These are phyloP conservation scores for Strigomonas oncopelti DNA, from an alignment of 208 protist genomes.

Conservation along the genomic window DNA sequence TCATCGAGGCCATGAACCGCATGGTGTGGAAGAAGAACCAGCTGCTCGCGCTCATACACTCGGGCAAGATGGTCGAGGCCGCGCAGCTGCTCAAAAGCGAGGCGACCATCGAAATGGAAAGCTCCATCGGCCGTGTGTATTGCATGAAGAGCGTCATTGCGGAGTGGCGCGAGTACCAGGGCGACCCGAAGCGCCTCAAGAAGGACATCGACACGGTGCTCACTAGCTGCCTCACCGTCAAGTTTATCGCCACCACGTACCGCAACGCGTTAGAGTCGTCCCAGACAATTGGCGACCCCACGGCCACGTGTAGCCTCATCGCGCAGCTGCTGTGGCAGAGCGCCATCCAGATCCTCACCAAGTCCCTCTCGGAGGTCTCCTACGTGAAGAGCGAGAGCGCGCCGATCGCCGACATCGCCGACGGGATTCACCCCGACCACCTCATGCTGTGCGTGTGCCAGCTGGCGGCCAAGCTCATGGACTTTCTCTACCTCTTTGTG, in stretches of 20 bases:
- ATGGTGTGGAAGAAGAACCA: conserved; percentile 54
- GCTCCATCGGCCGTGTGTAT: conserved; percentile 35
- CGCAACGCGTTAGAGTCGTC: conserved; percentile 59
- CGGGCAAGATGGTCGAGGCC: conserved; percentile 66
- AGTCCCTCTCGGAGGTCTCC: conserved; percentile 71
- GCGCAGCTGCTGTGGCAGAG: conserved; percentile 60
- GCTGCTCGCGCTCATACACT: conserved; percentile 54
- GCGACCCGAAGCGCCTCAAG: conserved; percentile 37
- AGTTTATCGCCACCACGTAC: conserved; percentile 75
- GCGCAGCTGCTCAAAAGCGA: conserved; percentile 47
- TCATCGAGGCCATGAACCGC: conserved; percentile 65
- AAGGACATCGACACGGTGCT: conserved; percentile 47
- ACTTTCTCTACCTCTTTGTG: conserved; percentile 71
- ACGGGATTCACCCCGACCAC: conserved; percentile 73
- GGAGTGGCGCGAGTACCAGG: conserved; percentile 67
- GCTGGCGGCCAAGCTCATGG: conserved; percentile 68
- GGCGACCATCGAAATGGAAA: conserved; percentile 50
- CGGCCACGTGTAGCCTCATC: conserved; percentile 37
- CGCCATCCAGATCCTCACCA: conserved; percentile 64
- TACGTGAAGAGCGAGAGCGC: conserved; percentile 62
- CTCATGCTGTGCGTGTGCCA: conserved; percentile 66
- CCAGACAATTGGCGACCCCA: conserved; percentile 23
- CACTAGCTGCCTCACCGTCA: conserved; percentile 56
- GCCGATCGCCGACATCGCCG: conserved; percentile 59
- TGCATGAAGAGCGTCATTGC: conserved; percentile 62